Base-by-base conservation (phyloP, 2,329 filamentous ascomycete genomes). In the Arthrocladium fulminans region DNA sequence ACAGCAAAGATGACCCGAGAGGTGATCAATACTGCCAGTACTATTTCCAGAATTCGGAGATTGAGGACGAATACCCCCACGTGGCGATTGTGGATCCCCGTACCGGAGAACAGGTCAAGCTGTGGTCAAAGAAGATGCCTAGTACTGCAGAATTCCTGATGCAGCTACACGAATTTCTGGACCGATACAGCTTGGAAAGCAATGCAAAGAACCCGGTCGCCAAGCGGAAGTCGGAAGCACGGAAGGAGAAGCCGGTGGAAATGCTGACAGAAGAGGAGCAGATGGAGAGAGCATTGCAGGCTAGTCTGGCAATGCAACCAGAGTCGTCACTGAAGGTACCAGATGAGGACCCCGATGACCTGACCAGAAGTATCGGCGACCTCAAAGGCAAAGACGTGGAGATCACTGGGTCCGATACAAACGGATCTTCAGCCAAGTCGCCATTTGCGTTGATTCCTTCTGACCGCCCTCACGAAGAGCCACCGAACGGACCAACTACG, bases 211-310 rank as follows among this genome's bases (percentile, higher is more conserved):
- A 98, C 61, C 92, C 92, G 0, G 88, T 98, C 3, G 84, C 88
- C 20, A 84, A 81, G 63, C 73, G 83, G 47, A 87, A 86, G 65
- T 75, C 81, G 2, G 84, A 88, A 61, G 75, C 76, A 48, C 73
- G 78, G 39, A 83, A 83, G 61, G 74, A 79, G 45, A 74, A 86
- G 47, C 86, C 90, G 55, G 79, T 96, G 1, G 84, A 85, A 50
- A 81, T 85, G 32, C 90, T 98, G 83, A 95, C 88, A 0, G 92
- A 98, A 63, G 89, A 97, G 43, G 89, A 98, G 69, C 94, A 95
- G 88, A 72, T 98, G 57, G 85, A 96, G 65, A 82, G 96, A 77
- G 92, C 92, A 0, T 67, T 98, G 62, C 81, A 89, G 64, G 92
- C 94, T 68, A 96, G 89, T 62, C 70, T 97, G 39, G 82, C 80